Conservation (phyloP, 768 basidiomycete genomes). For the Tylopilus felleus region DNA sequence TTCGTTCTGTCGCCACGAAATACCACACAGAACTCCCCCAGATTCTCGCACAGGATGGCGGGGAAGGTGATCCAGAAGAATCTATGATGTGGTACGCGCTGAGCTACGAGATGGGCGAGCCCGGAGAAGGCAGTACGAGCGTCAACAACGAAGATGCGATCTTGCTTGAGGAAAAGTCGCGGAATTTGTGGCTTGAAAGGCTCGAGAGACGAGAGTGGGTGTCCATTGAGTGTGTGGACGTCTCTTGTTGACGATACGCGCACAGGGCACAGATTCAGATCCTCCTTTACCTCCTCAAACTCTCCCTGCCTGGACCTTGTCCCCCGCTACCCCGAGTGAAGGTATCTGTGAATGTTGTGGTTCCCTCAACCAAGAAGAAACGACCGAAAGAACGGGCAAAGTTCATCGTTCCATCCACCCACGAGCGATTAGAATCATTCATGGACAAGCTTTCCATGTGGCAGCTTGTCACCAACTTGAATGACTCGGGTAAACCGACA, state of each 20-base stretch:
- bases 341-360: constrained; percentile 24
- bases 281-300: constrained; percentile 60
- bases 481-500: constrained; percentile 27
- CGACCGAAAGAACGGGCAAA: constrained; percentile 21
- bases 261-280: constrained; percentile 75
- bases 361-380: constrained; percentile 32
- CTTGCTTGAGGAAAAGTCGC: constrained; percentile 51
- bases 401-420: constrained; percentile 26
- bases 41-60: constrained; percentile 56
- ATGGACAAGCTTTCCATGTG: constrained; percentile 80
- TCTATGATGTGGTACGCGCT: constrained; percentile 75
- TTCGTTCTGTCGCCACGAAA: constrained; percentile 52
- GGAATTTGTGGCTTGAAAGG: constrained; percentile 53
- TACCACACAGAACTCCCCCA: constrained; percentile 62
- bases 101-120: constrained; percentile 48
- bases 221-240: constrained; percentile 10
- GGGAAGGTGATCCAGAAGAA: constrained; percentile 63
- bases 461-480: constrained; percentile 54
- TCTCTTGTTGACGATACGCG: constrained; percentile 3
- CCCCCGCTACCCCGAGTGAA: constrained; percentile 29
- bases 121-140: constrained; percentile 27
- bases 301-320: constrained; percentile 54
- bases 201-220: constrained; percentile 67
- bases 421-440: constrained; percentile 63
- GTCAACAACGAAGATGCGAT: constrained; percentile 19